A percentile compares a stretch with the other conserved stretches of the same genome.
phyloP scores from a whole-genome alignment of 352 stramenopile species.

The Phytophthora citrophthora region DNA sequence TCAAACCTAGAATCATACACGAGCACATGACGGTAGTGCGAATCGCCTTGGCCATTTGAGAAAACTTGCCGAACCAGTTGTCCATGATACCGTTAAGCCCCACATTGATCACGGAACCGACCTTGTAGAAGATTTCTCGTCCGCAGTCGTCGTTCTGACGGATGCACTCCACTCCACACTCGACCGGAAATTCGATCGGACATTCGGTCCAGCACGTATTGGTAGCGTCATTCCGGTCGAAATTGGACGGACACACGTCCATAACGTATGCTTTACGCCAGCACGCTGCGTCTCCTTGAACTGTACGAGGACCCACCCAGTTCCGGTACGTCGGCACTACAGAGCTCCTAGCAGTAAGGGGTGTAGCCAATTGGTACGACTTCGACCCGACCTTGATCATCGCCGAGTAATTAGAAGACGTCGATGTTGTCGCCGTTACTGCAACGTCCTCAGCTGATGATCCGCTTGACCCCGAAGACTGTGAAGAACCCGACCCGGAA shows the following conservation, averaged over 20 bases:
- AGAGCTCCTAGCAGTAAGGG: slow-evolving; percentile 28
- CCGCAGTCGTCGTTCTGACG: slow-evolving; percentile 43
- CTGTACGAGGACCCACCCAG: slow-evolving; percentile 40
- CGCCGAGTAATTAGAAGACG: slow-evolving; percentile 25
- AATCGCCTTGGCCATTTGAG: slow-evolving; percentile 40
- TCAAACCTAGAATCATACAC: slow-evolving; percentile 29
- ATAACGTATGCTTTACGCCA: slow-evolving; percentile 38
- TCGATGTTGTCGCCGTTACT: slow-evolving; percentile 13
- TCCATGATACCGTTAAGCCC: slow-evolving; percentile 47
- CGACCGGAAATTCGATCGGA: slow-evolving; percentile 40
- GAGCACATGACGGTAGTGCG: slow-evolving; percentile 38
- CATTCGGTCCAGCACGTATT: slow-evolving; percentile 65
- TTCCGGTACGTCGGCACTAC: slow-evolving; percentile 29
- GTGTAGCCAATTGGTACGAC: slow-evolving; percentile 23
- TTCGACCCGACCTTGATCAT: slow-evolving; percentile 16
- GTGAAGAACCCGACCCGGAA: slow-evolving; percentile 2
- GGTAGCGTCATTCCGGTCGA: slow-evolving; percentile 39
- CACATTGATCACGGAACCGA: slow-evolving; percentile 35
- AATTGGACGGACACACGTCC: slow-evolving; percentile 40
- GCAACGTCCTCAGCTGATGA: not conserved
- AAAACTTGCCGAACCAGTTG: slow-evolving; percentile 52
- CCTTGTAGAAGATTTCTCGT: slow-evolving; percentile 42
- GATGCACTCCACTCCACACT: slow-evolving; percentile 44
- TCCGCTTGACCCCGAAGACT: not conserved
- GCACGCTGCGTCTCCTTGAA: slow-evolving; percentile 14